Evolutionary conservation across 208 protist genomes (phyloP).

Genomic region (Herpetomonas tarakana): DNA sequence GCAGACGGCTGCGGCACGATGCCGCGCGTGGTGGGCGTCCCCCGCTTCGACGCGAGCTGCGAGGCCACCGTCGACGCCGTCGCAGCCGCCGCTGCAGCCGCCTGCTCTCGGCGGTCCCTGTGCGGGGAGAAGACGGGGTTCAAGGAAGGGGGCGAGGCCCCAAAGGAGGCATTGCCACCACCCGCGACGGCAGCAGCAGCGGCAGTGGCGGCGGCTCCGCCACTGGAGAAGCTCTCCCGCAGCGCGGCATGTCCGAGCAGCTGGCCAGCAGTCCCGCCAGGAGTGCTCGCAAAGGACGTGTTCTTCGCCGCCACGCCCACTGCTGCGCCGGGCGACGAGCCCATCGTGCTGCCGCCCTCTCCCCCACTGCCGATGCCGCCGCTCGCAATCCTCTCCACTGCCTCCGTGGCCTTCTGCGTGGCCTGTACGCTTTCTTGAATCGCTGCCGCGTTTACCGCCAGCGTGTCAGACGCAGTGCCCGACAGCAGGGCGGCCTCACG

Average conservation of each 20-base stretch:
- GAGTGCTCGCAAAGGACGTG: not conserved
- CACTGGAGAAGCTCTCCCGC: constrained; percentile 5
- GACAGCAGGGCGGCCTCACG: not conserved
- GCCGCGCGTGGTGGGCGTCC: not conserved
- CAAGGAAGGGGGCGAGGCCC: not conserved
- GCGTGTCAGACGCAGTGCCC: not conserved
- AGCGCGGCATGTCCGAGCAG: constrained; percentile 4
- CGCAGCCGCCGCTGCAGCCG: no score
- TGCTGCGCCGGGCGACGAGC: no score
- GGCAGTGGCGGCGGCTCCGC: not conserved
- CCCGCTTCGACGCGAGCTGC: not conserved
- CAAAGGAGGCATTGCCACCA: not conserved
- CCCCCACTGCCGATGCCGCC: not conserved
- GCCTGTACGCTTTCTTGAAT: not conserved
- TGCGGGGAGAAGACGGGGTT: not conserved
- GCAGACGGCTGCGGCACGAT: no score
- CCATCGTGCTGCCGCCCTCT: not conserved
- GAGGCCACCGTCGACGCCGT: no score
- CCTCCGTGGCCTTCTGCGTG: not conserved
- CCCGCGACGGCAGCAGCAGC: not conserved
- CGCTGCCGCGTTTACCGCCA: not conserved
- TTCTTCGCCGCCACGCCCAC: no score
- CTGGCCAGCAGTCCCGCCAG: no score
- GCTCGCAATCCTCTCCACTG: not conserved
- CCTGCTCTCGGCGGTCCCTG: not conserved